Base-by-base conservation (phyloP, 176 grass and related monocot genomes). In the Miscanthus lutarioriparius region DNA sequence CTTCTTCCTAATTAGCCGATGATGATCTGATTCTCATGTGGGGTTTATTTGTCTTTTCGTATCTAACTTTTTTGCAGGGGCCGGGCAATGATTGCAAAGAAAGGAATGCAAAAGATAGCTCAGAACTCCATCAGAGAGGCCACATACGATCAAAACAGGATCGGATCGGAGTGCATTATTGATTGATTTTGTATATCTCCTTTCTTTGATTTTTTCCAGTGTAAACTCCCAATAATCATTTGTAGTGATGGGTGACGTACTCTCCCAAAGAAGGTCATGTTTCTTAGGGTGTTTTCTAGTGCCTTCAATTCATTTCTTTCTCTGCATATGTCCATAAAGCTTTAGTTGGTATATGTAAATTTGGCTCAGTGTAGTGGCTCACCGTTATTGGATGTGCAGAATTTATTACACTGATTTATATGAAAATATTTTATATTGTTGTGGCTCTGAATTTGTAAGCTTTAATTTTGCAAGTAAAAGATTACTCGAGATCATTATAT, bases 311-410 rank as follows among this genome's bases (percentile, higher is more conserved):
- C 4, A 22, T 37, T 38, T 69, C 13, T 38, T 37, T 76, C 4
- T 78, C 17, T 75, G 4, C 37, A n/a, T 58, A n/a, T 36, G 56
- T 66, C 63, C 17, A 11, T 64, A 74, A 74, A 74, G 22, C 15
- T 15, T 40, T 10, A 35, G 26, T 14, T 54, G 32, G 41, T 62
- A 85, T 70, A 63, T 64, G n/a, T 27, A 75, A n/a, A 41, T 39
- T 40, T 33, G 27, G 8, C 28, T 35, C 37, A 35, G 33, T 35
- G 33, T 35, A 11, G 22, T 69, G 20, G n/a, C 6, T 66, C 61
- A 12, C 56, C 25, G 44, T 78, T 86, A 90, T 86, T 90, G 77
- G 66, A 90, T 90, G 83, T 78, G 25, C 17, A 27, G 7, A 59
- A 43, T 70, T 67, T 62, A 61, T 23, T 17, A 2, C 47, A 15